Evolutionary conservation across 805 yeast genomes (phyloP).

Genomic region (Priceomyces melissophilus): DNA sequence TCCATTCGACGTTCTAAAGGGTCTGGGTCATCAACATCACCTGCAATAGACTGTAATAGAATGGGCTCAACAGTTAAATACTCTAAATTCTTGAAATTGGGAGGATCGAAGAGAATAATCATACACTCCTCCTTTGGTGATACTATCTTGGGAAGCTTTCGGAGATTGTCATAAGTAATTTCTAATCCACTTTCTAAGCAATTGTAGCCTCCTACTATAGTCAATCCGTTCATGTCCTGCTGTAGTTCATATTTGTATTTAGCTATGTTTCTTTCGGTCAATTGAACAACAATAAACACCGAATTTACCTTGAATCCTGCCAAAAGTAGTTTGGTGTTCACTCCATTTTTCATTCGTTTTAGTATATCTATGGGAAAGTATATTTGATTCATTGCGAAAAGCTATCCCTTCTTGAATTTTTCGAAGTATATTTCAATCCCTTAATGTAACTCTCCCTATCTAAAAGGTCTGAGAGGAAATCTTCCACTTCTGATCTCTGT

Average conservation of each 20-base stretch:
- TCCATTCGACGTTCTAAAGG: no score
- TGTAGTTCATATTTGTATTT: slow-evolving; percentile 5
- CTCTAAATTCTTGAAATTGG: slow-evolving; percentile 66
- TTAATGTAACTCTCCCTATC: slow-evolving; percentile 13
- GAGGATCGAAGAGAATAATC: slow-evolving; percentile 59
- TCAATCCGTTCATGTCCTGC: slow-evolving; percentile 10
- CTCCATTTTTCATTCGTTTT: slow-evolving; percentile 9
- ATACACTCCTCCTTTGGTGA: slow-evolving; percentile 6
- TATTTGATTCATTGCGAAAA: slow-evolving; percentile 28
- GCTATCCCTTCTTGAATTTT: slow-evolving; percentile 40
- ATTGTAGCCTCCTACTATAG: slow-evolving; percentile 15
- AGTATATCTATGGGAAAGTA: slow-evolving; percentile 34
- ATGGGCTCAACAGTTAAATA: slow-evolving; percentile 77
- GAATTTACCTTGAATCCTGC: slow-evolving; percentile 24
- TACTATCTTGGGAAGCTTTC: slow-evolving; percentile 13
- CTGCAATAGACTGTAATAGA: slow-evolving; percentile 45
- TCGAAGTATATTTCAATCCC: slow-evolving; percentile 39
- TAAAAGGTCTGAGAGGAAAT: slow-evolving; percentile 7
- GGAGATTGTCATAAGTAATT: slow-evolving; percentile 4
- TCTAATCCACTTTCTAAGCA: slow-evolving; percentile 6
- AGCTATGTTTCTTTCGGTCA: slow-evolving; percentile 1
- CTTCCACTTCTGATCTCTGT: slow-evolving; percentile 5
- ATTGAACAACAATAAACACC: slow-evolving; percentile 20
- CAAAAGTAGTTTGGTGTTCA: slow-evolving; percentile 7
- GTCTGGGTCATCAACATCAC: background rate